Conservation (phyloP, 1,284 basidiomycete genomes). For the Lentinus polychrous region DNA sequence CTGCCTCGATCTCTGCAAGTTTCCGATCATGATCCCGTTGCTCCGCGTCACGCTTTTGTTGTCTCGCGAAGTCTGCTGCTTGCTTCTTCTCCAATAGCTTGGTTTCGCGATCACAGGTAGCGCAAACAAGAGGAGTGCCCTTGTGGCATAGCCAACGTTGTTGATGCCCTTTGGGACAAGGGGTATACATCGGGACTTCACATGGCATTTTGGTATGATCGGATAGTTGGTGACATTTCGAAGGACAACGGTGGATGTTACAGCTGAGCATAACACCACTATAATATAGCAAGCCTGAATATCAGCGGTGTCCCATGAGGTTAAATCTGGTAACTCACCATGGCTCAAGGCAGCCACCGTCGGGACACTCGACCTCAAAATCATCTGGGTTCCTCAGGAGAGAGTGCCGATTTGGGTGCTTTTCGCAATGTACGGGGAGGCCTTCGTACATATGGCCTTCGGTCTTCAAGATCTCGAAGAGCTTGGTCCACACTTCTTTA, state of each 20-base stretch:
- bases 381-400: slow-evolving; percentile 33
- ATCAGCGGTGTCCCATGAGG: background rate
- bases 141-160: slow-evolving; percentile 30
- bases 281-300: background rate
- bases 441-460: slow-evolving; percentile 48
- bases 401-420: slow-evolving; percentile 37
- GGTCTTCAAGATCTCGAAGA: slow-evolving; percentile 37
- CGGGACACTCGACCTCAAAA: slow-evolving; percentile 47
- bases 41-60: slow-evolving; percentile 28
- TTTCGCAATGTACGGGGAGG: slow-evolving; percentile 49
- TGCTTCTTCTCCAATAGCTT: slow-evolving; percentile 27
- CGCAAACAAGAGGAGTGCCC: slow-evolving; percentile 25
- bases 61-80: slow-evolving; percentile 21
- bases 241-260: slow-evolving; percentile 41
- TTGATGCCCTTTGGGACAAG: slow-evolving; percentile 31
- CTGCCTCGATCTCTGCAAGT: slow-evolving; percentile 28
- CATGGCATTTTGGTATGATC: slow-evolving; percentile 45
- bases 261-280: slow-evolving; percentile 39
- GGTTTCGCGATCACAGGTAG: slow-evolving; percentile 23
- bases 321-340: slow-evolving; percentile 33
- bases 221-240: slow-evolving; percentile 46
- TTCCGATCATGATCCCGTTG: slow-evolving; percentile 24
- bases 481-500: slow-evolving; percentile 37
- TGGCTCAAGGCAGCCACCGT: slow-evolving; percentile 52
- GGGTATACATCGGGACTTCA: slow-evolving; percentile 19